Evolutionary conservation across 371 early-diverging fungal species (phyloP), one percentile per base, ranked within the genome.

Genomic region (Rhizopus stolonifer): DNA sequence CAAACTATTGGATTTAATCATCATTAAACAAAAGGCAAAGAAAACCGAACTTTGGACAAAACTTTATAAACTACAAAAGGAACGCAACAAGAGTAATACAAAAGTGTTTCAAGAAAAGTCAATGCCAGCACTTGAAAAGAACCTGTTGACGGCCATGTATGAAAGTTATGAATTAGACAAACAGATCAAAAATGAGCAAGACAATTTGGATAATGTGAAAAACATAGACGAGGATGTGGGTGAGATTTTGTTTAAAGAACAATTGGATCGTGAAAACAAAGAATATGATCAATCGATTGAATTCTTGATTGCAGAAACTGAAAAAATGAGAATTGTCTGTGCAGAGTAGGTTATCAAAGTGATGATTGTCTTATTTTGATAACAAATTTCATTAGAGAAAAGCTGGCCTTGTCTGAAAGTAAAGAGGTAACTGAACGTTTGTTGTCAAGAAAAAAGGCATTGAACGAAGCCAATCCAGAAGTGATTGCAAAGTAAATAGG

Each of bases 231-330:
- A 69, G 34, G 24, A 24, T 5, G 45, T 69, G 1, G 9, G 49
- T 5, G 63, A 69, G 39, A 15, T 72, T 4, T 49, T 59, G 17
- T 64, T 61, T 49, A 69, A 59, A 57, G 69, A 72, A 9, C 36
- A 55, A 15, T 17, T 69, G 10, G 40, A 54, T n/a, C 44, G 9
- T 22, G 44, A 58, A 21, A 55, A 60, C 9, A 15, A 50, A 18
- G 52, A 62, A 19, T 61, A 61, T 14, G 40, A 42, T 21, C 24
- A 43, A 9, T 26, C 69, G 0, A 40, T 62, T 2, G 54, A 52
- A 0, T 57, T 46, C 24, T 15, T 64, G 0, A 58, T 57, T 39
- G 19, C 52, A n/a, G 60, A 71, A 54, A 26, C 58, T 4, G 17
- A 29, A 3, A 46, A 62, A 2, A 36, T 52, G 2, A 29, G 15